Evolutionary conservation across 495 filamentous ascomycete genomes (phyloP).

Genomic region (Daldinia childiae): DNA sequence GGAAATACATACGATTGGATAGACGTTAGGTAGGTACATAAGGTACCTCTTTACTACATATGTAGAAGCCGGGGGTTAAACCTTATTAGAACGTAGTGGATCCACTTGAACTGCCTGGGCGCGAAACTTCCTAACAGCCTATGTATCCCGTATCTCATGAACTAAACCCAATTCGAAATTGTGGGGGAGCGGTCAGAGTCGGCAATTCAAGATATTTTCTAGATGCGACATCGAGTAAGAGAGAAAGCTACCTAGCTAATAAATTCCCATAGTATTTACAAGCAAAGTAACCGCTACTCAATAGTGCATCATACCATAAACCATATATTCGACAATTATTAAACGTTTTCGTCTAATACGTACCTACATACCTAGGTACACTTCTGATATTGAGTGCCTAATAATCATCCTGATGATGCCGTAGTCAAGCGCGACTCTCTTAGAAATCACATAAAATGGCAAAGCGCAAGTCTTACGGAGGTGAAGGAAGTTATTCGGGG

Average conservation of each 20-base stretch:
- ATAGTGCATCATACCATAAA: not conserved
- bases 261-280: not conserved
- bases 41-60: too few relatives aligned
- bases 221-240: conserved; percentile 3
- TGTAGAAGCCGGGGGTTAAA: not conserved
- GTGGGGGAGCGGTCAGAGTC: conserved; percentile 37
- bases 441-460: conserved; percentile 45
- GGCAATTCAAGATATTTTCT: conserved; percentile 44
- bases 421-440: conserved; percentile 25
- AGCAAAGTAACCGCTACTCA: not conserved
- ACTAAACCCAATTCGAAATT: conserved; percentile 24
- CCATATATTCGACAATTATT: not conserved
- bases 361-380: too few relatives aligned
- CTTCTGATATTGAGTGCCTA: not conserved
- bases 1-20: too few relatives aligned
- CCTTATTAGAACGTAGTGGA: not conserved
- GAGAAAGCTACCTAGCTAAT: not conserved
- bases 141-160: not conserved
- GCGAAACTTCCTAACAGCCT: not conserved
- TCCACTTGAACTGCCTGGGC: not conserved
- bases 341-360: too few relatives aligned
- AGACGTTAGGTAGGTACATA: too few relatives aligned
- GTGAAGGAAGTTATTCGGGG: conserved; percentile 42
- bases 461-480: conserved; percentile 51
- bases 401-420: conserved; percentile 31